Evolutionary conservation across 2,329 filamentous ascomycete species (phyloP), one percentile per base, ranked within the genome.

Genomic region (Hysterium pulicare): DNA sequence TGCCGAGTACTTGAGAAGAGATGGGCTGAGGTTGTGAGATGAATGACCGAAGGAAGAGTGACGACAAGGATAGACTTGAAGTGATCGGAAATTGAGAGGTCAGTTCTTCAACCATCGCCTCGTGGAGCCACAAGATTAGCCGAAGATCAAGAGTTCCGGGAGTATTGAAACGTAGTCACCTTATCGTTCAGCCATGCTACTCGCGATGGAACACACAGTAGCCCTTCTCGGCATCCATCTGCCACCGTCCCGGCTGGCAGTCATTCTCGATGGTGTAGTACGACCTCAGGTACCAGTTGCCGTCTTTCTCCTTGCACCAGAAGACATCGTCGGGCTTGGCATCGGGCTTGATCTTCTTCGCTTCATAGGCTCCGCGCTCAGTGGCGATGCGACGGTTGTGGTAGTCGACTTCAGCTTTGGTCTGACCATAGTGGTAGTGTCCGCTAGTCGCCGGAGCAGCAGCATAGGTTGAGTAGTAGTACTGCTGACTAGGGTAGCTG

Each of bases 211-310:
- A 67, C 37, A 62, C 55, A 13, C 64, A 46, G 37, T 54, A 64
- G 2, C 64, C 64, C 7, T 54, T 26, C 10, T 61, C 56, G 4
- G 61, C 54, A 37, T 64, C 58, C 57, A 66, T 62, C 33, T 51
- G 44, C 66, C 66, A 69, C 10, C 54, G 48, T 1, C 66, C 66
- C 3, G 66, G 66, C 11, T 64, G 48, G 37, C 61, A 63, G 43
- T 64, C 62, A 19, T 64, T 62, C 53, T 68, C 61, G 33, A 69
- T 69, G 50, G 60, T 57, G 24, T 65, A 65, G 54, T 51, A 67
- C 3, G 53, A 54, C 19, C 64, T 49, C 17, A 66, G 46, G 42
- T 64, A 59, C 59, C 61, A 64, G 41, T 60, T 55, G 32, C 66
- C 66, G 38, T 64, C 62, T 17, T 54, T 42, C 47, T 69, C 66